Evolutionary conservation across 1,139 yeast species (phyloP).

Genomic region (Entelexis paramagnoliae): DNA sequence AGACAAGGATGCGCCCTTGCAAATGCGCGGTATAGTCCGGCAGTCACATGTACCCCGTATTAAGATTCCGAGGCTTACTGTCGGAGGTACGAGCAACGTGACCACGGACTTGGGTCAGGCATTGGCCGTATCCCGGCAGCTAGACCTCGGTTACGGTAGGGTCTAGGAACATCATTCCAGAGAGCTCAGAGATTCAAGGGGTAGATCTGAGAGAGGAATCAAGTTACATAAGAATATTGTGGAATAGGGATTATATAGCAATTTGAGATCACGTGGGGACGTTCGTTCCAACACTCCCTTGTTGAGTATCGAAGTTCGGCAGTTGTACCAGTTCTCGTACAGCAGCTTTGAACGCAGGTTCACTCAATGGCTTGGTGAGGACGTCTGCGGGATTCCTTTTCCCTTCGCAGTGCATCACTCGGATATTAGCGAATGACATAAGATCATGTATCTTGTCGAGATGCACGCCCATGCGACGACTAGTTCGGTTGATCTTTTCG

Average conservation of each 20-base stretch:
- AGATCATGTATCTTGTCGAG: background rate
- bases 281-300: background rate
- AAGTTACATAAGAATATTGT: too few relatives aligned
- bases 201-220: too few relatives aligned
- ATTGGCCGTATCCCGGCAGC: too few relatives aligned
- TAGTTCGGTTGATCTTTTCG: background rate
- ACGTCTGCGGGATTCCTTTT: background rate
- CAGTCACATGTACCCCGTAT: too few relatives aligned
- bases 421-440: background rate
- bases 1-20: too few relatives aligned
- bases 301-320: background rate
- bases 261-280: too few relatives aligned
- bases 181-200: too few relatives aligned
- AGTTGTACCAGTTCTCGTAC: background rate
- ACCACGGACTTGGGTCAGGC: too few relatives aligned
- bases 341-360: background rate
- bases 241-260: too few relatives aligned
- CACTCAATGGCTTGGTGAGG: background rate
- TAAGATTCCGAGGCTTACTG: background rate
- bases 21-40: too few relatives aligned
- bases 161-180: too few relatives aligned
- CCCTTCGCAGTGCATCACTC: background rate
- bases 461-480: background rate
- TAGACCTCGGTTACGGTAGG: too few relatives aligned
- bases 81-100: background rate